Evolutionary conservation across 768 basidiomycete genomes (phyloP).

Genomic region (Dendrothele bispora): DNA sequence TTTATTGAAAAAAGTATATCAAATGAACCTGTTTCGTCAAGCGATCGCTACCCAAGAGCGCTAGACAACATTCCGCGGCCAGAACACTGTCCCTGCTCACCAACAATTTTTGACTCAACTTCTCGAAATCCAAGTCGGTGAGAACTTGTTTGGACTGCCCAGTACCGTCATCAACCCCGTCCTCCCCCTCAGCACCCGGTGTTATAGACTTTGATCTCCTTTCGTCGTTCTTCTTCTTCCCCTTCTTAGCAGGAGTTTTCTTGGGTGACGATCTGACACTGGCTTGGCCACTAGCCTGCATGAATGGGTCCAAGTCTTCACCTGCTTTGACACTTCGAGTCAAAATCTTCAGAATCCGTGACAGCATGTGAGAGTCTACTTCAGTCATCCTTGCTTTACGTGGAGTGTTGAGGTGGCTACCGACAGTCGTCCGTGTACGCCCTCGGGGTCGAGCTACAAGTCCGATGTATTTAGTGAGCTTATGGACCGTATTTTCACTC

Average conservation of each 20-base stretch:
- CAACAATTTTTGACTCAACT: slow-evolving; percentile 53
- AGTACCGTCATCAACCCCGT: slow-evolving; percentile 24
- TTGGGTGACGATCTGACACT: slow-evolving; percentile 39
- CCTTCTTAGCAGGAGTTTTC: slow-evolving; percentile 47
- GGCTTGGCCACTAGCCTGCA: slow-evolving; percentile 22
- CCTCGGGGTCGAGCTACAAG: slow-evolving; percentile 69
- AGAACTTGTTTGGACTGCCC: slow-evolving; percentile 14
- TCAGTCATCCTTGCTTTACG: slow-evolving; percentile 60
- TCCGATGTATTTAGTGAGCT: slow-evolving; percentile 67
- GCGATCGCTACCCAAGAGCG: slow-evolving; percentile 74
- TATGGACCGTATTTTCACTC: slow-evolving; percentile 56
- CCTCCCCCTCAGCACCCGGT: slow-evolving; percentile 35
- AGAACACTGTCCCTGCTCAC: slow-evolving; percentile 70
- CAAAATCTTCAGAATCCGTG: slow-evolving; percentile 71
- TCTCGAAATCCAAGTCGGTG: slow-evolving; percentile 50
- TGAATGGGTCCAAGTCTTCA: slow-evolving; percentile 76
- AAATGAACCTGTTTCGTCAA: slow-evolving; percentile 79
- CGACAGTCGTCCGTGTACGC: slow-evolving; percentile 44
- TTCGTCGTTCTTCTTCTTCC: slow-evolving; percentile 35
- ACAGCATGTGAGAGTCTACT: slow-evolving; percentile 61
- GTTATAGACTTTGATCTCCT: too few relatives aligned
- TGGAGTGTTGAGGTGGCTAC: too few relatives aligned
- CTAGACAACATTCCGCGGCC: slow-evolving; percentile 83
- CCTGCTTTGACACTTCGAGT: slow-evolving; percentile 77
- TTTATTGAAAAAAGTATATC: neutral